phyloP scores from a whole-genome alignment of 1,284 basidiomycete genomes.

The Leccinum angustisporum region DNA sequence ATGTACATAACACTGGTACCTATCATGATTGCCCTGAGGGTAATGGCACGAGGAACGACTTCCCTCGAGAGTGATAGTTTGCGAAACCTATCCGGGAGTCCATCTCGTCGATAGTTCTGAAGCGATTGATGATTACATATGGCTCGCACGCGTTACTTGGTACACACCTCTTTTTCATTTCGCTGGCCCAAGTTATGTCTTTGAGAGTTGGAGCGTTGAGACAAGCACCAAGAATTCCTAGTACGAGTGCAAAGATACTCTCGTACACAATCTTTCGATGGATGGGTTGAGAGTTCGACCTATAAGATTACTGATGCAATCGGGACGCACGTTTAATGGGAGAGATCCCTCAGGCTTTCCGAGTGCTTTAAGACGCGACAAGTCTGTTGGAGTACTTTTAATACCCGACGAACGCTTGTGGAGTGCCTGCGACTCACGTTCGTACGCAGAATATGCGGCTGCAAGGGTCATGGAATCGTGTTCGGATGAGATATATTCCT shows the following conservation, averaged over 20 bases:
- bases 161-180: constrained; percentile 77
- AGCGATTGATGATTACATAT: neutral
- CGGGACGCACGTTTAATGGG: constrained; percentile 56
- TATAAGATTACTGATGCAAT: neutral
- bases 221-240: constrained; percentile 72
- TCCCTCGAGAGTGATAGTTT: constrained; percentile 67
- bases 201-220: constrained; percentile 68
- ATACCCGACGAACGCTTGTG: neutral
- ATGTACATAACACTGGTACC: neutral
- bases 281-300: neutral
- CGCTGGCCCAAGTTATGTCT: constrained; percentile 86
- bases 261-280: constrained; percentile 65
- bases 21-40: constrained; percentile 6
- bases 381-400: constrained; percentile 44
- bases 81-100: constrained; percentile 73
- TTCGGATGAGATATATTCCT: neutral
- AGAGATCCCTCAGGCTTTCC: constrained; percentile 65
- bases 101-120: constrained; percentile 77
- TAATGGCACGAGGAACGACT: constrained; percentile 28
- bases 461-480: constrained; percentile 30
- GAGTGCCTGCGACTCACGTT: constrained; percentile 48
- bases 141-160: neutral
- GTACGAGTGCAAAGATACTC: constrained; percentile 58
- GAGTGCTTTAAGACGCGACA: constrained; percentile 72
- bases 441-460: constrained; percentile 60